Evolutionary conservation across 139 green algal genomes (phyloP).

Genomic region (Trebouxia sp.): DNA sequence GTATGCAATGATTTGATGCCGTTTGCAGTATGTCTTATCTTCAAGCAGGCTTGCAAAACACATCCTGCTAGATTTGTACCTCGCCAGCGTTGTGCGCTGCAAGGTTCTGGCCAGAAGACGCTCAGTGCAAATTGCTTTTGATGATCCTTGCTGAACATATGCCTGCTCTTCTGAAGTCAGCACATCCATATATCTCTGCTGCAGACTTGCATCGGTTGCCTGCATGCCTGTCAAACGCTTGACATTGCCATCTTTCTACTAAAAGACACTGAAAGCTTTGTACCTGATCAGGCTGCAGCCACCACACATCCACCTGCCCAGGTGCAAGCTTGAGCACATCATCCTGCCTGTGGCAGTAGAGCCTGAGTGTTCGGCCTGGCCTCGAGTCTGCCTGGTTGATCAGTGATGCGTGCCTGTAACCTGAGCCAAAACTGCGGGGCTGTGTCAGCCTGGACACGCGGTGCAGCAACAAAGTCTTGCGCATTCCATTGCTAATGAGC

Average conservation of each 20-base stretch:
- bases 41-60: too few relatives aligned
- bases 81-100: slow-evolving; percentile 30
- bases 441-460: too few relatives aligned
- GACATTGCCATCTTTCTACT: too few relatives aligned
- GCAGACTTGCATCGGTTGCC: background rate
- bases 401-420: too few relatives aligned
- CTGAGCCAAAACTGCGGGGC: too few relatives aligned
- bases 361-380: too few relatives aligned
- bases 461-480: too few relatives aligned
- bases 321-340: background rate
- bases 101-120: slow-evolving; percentile 55
- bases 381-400: background rate
- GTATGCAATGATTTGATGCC: too few relatives aligned
- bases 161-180: slow-evolving; percentile 43
- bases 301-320: slow-evolving; percentile 54
- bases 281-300: slow-evolving; percentile 45
- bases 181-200: slow-evolving; percentile 34
- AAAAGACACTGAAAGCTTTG: too few relatives aligned
- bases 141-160: slow-evolving; percentile 17
- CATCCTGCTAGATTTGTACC: background rate
- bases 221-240: too few relatives aligned
- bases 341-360: background rate
- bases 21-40: too few relatives aligned
- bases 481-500: too few relatives aligned
- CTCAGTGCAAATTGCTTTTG: slow-evolving; percentile 37